Conservation (phyloP, 768 basidiomycete genomes). For the Boletus eberwhitei region DNA sequence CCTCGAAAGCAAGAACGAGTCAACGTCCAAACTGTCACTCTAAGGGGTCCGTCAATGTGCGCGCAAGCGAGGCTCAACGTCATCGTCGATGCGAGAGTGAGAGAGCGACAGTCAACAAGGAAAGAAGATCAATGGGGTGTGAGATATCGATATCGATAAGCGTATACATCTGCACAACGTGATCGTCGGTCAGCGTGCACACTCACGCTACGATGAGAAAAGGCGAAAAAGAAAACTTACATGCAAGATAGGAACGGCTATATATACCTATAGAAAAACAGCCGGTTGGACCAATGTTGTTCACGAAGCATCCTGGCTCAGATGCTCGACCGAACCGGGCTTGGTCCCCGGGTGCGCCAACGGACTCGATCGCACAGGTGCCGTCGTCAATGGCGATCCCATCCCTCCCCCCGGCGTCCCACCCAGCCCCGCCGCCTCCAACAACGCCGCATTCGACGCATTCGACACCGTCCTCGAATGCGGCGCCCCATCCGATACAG, state of each 20-base stretch:
- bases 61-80: background rate
- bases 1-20: background rate
- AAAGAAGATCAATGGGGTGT: background rate
- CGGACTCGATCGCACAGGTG: slow-evolving; percentile 20
- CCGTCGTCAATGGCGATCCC: background rate
- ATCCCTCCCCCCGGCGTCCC: background rate
- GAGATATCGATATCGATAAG: background rate
- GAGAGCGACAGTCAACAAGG: background rate
- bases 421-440: slow-evolving; percentile 25
- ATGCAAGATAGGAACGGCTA: slow-evolving; percentile 1
- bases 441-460: slow-evolving; percentile 18
- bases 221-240: background rate
- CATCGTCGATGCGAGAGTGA: background rate
- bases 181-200: background rate
- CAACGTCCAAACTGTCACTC: background rate
- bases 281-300: no score
- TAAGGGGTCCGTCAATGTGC: background rate
- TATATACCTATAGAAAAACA: background rate
- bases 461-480: slow-evolving; percentile 23
- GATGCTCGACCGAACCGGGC: background rate
- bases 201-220: background rate
- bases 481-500: background rate
- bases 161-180: background rate
- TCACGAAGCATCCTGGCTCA: background rate
- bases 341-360: slow-evolving; percentile 9